Evolutionary conservation across 768 basidiomycete species (phyloP).

Genomic region (Naematelia aurantialba): DNA sequence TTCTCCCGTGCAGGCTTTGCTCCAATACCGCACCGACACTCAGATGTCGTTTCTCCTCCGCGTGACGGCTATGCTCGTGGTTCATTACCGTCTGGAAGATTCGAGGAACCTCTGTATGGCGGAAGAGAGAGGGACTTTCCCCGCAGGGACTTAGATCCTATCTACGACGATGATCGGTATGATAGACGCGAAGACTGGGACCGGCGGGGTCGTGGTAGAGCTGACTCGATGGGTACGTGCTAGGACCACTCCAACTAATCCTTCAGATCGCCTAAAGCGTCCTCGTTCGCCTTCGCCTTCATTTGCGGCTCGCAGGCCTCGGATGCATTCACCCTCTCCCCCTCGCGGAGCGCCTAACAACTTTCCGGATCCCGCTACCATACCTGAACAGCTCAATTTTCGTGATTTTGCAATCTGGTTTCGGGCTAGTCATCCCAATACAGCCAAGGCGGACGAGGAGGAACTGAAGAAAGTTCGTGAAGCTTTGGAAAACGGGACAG

Average conservation of each 20-base stretch:
- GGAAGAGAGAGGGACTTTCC: constrained; percentile 28
- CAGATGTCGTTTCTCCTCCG: not conserved
- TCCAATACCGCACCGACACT: constrained; percentile 36
- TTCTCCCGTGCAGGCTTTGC: constrained; percentile 38
- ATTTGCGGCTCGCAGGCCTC: constrained; percentile 20
- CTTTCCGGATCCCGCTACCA: constrained; percentile 36
- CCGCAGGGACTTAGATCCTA: constrained; percentile 28
- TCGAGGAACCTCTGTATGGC: not conserved
- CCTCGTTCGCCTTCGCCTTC: constrained; percentile 39
- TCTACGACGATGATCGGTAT: constrained; percentile 21
- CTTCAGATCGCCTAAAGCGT: constrained; percentile 35
- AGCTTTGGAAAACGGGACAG: constrained; percentile 22
- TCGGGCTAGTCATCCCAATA: constrained; percentile 36
- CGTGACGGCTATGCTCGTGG: constrained; percentile 18
- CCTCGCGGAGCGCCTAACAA: constrained; percentile 6
- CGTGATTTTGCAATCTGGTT: constrained; percentile 44
- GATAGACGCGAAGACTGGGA: constrained; percentile 17
- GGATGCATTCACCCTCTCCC: constrained; percentile 28
- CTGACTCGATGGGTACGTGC: not conserved
- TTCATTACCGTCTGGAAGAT: constrained; percentile 7
- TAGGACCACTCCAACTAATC: not conserved
- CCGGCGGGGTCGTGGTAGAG: constrained; percentile 19
- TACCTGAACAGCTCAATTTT: constrained; percentile 32
- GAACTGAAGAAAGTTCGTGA: constrained; percentile 24
- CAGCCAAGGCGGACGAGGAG: constrained; percentile 41